These are phyloP conservation scores for Heliocybe sulcata DNA, from an alignment of 1,284 basidiomycete genomes.

Conservation along the genomic window DNA sequence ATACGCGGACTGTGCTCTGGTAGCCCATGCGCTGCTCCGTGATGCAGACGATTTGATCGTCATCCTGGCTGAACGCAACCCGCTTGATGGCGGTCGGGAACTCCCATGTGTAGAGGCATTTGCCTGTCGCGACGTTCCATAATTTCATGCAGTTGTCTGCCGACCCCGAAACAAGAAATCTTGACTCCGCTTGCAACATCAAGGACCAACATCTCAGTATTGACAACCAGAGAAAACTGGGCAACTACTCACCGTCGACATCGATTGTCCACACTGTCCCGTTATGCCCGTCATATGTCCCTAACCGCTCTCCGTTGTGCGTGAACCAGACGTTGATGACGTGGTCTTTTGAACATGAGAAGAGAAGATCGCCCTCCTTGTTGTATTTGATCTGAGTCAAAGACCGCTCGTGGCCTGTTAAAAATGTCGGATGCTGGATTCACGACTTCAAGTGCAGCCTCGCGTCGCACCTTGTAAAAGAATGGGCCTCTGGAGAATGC, in stretches of 20 bases:
- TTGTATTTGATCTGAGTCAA: conserved; percentile 98
- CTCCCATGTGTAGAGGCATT: conserved; percentile 92
- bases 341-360: conserved; percentile 94
- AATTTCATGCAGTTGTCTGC: conserved; percentile 91
- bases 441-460: background rate
- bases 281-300: conserved; percentile 96
- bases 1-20: conserved; percentile 84
- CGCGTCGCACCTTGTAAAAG: conserved; percentile 22
- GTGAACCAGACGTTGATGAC: conserved; percentile 97
- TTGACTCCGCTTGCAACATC: conserved; percentile 66
- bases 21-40: conserved; percentile 96
- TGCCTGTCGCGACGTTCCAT: conserved; percentile 88
- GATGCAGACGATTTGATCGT: conserved; percentile 82
- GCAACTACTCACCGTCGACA: conserved; percentile 82
- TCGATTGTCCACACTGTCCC: conserved; percentile 97
- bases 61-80: conserved; percentile 87
- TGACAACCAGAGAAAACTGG: background rate
- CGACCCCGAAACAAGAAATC: conserved; percentile 82
- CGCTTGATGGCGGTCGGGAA: conserved; percentile 98
- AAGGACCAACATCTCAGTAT: background rate
- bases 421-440: background rate
- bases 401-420: conserved; percentile 87
- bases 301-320: conserved; percentile 97
- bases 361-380: conserved; percentile 91
- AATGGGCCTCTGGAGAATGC: conserved; percentile 22